Evolutionary conservation across 2,329 filamentous ascomycete species (phyloP), one percentile per base, ranked within the genome.

Genomic region (Phialophora verrucosa): DNA sequence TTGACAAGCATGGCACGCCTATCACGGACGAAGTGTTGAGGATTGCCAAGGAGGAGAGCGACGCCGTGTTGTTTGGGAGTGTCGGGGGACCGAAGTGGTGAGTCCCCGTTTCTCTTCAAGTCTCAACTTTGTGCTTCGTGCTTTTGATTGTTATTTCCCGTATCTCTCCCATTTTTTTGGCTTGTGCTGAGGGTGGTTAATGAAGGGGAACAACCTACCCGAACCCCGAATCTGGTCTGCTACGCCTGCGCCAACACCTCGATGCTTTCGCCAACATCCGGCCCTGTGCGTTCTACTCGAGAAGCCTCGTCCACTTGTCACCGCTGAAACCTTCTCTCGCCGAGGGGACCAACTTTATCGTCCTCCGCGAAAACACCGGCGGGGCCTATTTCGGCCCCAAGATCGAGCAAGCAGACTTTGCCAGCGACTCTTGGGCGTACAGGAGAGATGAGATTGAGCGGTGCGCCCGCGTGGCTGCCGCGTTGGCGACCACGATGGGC

Each of bases 261-360:
- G 68, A 71, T 29, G 82, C 82, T 6, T 85, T 83, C 66, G 83
- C 82, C 54, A 85, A 85, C 66, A 71, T 85, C 25, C 78, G 83
- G 0, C 83, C 83, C 0, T 84, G 82, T 70, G 78, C 80, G 51
- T 78, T 82, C 55, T 78, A 83, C 23, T 79, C 80, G 1, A 78
- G 78, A 0, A 79, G 80, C 6, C 59, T 72, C 27, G 54, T 72
- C 42, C 62, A 62, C 10, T 73, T 78, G 17, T 81, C 79, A 0
- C 81, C 83, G 0, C 77, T 85, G 65, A 83, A 82, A 67, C 69
- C 77, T 1, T 78, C 81, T 7, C 75, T 83, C 20, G 81, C 83
- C 27, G 69, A 72, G 0, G 93, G 91, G 70, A 92, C 91, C 74
- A 91, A 97, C 82, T 91, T 97, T 80, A 89, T 91, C 77, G 76